Base-by-base conservation (phyloP, 2,329 filamentous ascomycete genomes). In the Cladorrhinum sp. region DNA sequence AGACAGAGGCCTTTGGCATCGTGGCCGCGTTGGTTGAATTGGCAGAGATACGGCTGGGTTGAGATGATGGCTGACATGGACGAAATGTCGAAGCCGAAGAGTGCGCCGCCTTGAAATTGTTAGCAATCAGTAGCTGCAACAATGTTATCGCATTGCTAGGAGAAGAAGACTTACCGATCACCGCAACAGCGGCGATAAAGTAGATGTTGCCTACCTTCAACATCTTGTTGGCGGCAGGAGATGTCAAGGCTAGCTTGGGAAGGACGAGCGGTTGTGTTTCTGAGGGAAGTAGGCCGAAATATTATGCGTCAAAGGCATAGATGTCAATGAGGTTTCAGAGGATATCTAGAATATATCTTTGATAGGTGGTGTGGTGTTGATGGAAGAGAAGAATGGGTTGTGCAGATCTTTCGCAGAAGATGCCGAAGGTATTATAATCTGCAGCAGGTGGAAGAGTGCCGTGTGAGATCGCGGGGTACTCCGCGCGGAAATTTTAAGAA, bases 11-110 rank as follows among this genome's bases (percentile, higher is more conserved):
- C 73, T 1, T 72, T 59, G 8, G 74, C 71, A 8, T 75, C 74
- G 62, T 64, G 60, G 6, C 74, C 75, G 27, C 69, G 68, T 41
- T 75, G 70, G 65, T 79, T 78, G 67, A 77, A 79, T 62, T 76
- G 73, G 67, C 76, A 78, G 25, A 72, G 70, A 64, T 79, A 79
- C 1, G 75, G 73, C 38, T 73, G 70, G 4, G 75, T 77, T 16
- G 73, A 72, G 66, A 79, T 76, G 50, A 78, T 75, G 60, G 77
- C 76, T 49, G 74, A 77, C 76, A 78, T 75, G 29, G 76, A 78
- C n/a, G 75, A 75, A 59, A 78, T 78, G 67, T 78, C 76, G 62
- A 78, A 78, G 58, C 76, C 76, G 61, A 77, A 77, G 1, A 78
- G 72, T 45, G 69, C 73, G 62, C 75, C 75, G 64, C 75, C 75